Evolutionary conservation across 768 basidiomycete species (phyloP), one percentile per base, ranked within the genome.

Genomic region (Podaxis mareebaensis): DNA sequence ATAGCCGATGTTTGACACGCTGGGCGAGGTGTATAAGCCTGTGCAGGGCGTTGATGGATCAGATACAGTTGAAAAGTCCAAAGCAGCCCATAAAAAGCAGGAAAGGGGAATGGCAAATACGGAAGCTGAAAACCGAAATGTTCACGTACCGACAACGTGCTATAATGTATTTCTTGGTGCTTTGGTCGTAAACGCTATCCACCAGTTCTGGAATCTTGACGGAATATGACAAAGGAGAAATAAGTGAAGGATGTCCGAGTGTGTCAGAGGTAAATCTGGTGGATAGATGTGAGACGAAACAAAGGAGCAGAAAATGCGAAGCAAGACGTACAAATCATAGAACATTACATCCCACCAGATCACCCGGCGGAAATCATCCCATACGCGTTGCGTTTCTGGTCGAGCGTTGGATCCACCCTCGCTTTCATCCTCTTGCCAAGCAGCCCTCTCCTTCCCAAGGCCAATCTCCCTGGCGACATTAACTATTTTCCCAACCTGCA

Each of bases 271-370:
- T 78, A 71, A 90, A 89, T 64, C 91, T 93, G 68, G 36, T 58
- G 38, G 40, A 58, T n/a, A 48, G 38, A 12, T 28, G 24, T 61
- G 42, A 46, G 61, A 67, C 13, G 33, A 57, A 12, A 24, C 17
- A 42, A 40, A 42, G 58, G 55, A 60, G 61, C 59, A 61, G 54
- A 42, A 55, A 52, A 24, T 51, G n/a, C 48, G 28, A 22, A 20
- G 63, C 46, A 55, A 40, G n/a, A 83, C 89, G 68, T 71, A 92
- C 92, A 88, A 70, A 72, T 93, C 92, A 71, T 87, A 92, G 73
- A 84, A 91, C 70, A 86, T 82, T 11, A 92, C 79, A 58, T 91
- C 88, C 92, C 92, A 93, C 90, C 92, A 92, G 5, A 91, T 72
- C 80, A 72, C 69, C 53, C 74, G 70, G 52, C 73, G 73, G 64